Percentiles rank a stretch among this genome's conserved stretches.
phyloP scores from a whole-genome alignment of 1,139 yeast species.

The Kodamaea arcana region DNA sequence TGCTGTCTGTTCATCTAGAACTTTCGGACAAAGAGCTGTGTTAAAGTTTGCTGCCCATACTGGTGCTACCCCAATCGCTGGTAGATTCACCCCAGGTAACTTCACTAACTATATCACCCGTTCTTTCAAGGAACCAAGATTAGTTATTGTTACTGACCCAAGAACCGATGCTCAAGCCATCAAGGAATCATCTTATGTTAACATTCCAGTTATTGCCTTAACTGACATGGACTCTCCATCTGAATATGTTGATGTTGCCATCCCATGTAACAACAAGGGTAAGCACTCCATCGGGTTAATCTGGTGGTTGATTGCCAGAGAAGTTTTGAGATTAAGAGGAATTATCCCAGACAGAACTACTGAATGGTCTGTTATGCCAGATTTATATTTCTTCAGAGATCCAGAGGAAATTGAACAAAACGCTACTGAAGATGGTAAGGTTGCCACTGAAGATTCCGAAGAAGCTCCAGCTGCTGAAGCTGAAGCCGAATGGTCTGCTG shows the following conservation, averaged over 20 bases:
- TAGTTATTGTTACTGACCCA: constrained; percentile 98
- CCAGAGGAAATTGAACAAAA: constrained; percentile 98
- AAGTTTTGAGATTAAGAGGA: constrained; percentile 99
- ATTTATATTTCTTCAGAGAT: constrained; percentile 99
- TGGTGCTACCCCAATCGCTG: constrained; percentile 99
- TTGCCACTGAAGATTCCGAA: constrained; percentile 45
- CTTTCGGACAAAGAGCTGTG: constrained; percentile 99
- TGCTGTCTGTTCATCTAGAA: constrained; percentile 98
- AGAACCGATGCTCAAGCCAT: constrained; percentile 99
- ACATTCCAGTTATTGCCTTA: constrained; percentile 99
- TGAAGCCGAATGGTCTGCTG: constrained; percentile 53
- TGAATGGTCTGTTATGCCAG: constrained; percentile 99
- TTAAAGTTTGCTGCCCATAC: constrained; percentile 99
- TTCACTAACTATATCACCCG: constrained; percentile 99
- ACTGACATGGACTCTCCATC: constrained; percentile 98
- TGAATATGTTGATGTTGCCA: constrained; percentile 98
- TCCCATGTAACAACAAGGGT: constrained; percentile 99
- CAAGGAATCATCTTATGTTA: constrained; percentile 99
- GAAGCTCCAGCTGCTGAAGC: constrained; percentile 51
- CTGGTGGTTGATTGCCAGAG: constrained; percentile 99
- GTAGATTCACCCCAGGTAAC: constrained; percentile 99
- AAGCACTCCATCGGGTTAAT: constrained; percentile 99
- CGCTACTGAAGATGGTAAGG: constrained; percentile 62
- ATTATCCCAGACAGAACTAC: constrained; percentile 94
- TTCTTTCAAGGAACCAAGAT: constrained; percentile 99